These are phyloP conservation scores for Triangularia verruculosa DNA, from an alignment of 2,329 filamentous ascomycete species.

Conservation along the genomic window DNA sequence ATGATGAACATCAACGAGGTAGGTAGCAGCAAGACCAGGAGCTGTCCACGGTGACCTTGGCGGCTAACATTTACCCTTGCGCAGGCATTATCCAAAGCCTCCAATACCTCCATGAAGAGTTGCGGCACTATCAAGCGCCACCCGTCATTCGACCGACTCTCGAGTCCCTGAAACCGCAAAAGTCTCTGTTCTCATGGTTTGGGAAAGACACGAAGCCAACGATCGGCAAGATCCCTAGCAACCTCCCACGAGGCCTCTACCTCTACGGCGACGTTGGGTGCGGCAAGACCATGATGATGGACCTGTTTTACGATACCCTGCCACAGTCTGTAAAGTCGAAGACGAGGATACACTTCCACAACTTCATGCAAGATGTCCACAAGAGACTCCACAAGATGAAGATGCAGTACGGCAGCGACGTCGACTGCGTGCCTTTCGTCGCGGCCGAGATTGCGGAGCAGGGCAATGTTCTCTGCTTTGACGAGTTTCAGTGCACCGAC, in stretches of 20 bases:
- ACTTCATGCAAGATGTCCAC: constrained; percentile 99
- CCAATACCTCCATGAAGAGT: constrained; percentile 82
- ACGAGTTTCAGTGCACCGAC: constrained; percentile 98
- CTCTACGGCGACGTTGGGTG: constrained; percentile 95
- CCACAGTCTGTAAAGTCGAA: constrained; percentile 76
- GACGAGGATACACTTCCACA: constrained; percentile 96
- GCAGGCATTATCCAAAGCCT: constrained; percentile 82
- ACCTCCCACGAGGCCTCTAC: constrained; percentile 84
- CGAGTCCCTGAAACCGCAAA: constrained; percentile 62
- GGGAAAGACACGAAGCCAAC: constrained; percentile 43
- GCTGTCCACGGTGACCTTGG: neutral
- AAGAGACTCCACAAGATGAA: constrained; percentile 87
- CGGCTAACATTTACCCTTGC: neutral
- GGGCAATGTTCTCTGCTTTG: constrained; percentile 88
- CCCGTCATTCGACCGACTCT: constrained; percentile 73
- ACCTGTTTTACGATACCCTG: constrained; percentile 92
- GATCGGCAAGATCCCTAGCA: constrained; percentile 59
- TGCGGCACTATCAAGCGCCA: constrained; percentile 70
- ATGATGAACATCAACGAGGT: constrained; percentile 92
- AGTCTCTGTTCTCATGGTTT: constrained; percentile 63
- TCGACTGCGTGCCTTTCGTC: constrained; percentile 87
- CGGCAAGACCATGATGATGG: constrained; percentile 99
- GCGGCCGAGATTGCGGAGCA: constrained; percentile 89
- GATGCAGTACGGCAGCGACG: constrained; percentile 80
- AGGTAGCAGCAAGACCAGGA: constrained; percentile 26